A percentile compares a stretch with the other conserved stretches of the same genome.
phyloP scores from a whole-genome alignment of 257 asterid genomes.

The Gynochthodes officinalis region DNA sequence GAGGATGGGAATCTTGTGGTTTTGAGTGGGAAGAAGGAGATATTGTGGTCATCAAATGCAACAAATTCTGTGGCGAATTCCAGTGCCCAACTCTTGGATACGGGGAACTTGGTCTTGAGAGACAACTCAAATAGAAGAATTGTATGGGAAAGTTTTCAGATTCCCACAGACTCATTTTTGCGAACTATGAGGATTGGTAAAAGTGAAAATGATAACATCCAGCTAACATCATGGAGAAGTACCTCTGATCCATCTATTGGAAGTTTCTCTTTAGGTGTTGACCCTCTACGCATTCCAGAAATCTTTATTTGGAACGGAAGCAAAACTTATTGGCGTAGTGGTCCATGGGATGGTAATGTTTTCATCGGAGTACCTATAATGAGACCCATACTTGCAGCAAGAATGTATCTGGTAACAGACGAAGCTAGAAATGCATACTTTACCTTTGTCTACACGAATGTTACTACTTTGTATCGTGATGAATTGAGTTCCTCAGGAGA shows the following conservation, averaged over 20 bases:
- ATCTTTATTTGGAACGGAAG: slow-evolving; percentile 30
- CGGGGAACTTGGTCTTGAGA: slow-evolving; percentile 41
- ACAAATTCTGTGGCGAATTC: slow-evolving; percentile 15
- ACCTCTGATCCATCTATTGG: slow-evolving; percentile 39
- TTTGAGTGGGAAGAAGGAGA: slow-evolving; percentile 16
- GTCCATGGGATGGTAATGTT: slow-evolving; percentile 9
- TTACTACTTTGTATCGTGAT: neutral
- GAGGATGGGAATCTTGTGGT: slow-evolving; percentile 40
- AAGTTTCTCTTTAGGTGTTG: slow-evolving; percentile 26
- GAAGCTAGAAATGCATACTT: neutral
- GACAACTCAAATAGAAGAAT: slow-evolving; percentile 18
- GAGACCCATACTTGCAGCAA: neutral
- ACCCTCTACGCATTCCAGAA: slow-evolving; percentile 29
- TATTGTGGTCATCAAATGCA: slow-evolving; percentile 42
- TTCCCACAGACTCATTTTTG: slow-evolving; percentile 32
- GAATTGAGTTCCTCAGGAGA: slow-evolving; percentile 16
- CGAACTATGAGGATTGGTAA: slow-evolving; percentile 33
- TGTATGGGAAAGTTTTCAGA: slow-evolving; percentile 46
- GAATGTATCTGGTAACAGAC: neutral
- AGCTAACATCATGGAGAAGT: slow-evolving; percentile 36
- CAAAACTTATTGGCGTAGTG: slow-evolving; percentile 32
- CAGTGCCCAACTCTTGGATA: slow-evolving; percentile 32
- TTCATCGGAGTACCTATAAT: slow-evolving; percentile 4
- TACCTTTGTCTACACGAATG: neutral
- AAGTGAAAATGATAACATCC: neutral